Evolutionary conservation across 1,284 basidiomycete species (phyloP).

Genomic region (Malassezia vespertilionis): DNA sequence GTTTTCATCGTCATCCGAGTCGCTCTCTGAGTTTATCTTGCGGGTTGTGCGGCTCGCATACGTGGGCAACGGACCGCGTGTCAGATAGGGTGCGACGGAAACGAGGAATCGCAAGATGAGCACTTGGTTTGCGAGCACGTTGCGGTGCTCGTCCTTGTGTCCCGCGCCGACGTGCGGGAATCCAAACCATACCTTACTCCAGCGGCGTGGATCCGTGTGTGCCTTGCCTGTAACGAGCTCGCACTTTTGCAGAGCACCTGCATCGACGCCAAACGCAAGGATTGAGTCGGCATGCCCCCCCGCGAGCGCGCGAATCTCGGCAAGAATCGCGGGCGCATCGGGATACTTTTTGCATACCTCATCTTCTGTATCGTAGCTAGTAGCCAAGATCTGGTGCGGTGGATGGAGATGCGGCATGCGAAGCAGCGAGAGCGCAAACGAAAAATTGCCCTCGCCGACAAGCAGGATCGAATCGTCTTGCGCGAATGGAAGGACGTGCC

Average conservation of each 20-base stretch:
- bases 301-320: constrained; percentile 26
- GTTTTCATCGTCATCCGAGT: constrained; percentile 14
- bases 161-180: constrained; percentile 95
- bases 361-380: constrained; percentile 70
- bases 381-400: constrained; percentile 65
- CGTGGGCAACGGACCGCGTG: constrained; percentile 27
- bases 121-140: constrained; percentile 79
- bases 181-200: constrained; percentile 79
- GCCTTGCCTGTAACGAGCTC: constrained; percentile 44
- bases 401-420: constrained; percentile 49
- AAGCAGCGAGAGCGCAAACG: constrained; percentile 70
- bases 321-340: constrained; percentile 60
- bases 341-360: constrained; percentile 75
- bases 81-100: constrained; percentile 60
- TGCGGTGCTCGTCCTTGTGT: constrained; percentile 85
- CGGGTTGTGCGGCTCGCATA: constrained; percentile 18
- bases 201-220: constrained; percentile 49
- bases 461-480: constrained; percentile 69
- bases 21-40: constrained; percentile 20
- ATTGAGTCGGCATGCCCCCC: constrained; percentile 54
- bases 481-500: constrained; percentile 58
- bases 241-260: constrained; percentile 60
- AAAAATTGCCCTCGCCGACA: constrained; percentile 89
- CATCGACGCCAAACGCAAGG: constrained; percentile 76
- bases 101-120: constrained; percentile 75